Conservation (phyloP, 495 filamentous ascomycete species). For the Thermothielavioides terrestris region DNA sequence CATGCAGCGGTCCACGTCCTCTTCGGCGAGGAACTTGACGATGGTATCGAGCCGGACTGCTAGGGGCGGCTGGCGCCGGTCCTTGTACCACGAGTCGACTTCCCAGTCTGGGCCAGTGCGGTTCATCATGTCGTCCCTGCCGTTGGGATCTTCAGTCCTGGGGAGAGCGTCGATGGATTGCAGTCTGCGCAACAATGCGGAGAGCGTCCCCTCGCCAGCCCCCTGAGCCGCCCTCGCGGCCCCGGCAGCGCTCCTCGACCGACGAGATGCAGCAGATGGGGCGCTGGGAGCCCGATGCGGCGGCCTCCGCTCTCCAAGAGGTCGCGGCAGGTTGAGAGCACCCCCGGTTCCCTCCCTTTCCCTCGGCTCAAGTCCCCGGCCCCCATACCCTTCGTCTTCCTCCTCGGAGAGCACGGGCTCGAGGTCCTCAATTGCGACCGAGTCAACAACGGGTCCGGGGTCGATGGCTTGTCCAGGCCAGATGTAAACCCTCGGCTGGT, state of each 20-base stretch:
- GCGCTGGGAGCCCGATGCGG: not conserved
- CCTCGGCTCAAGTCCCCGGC: not conserved
- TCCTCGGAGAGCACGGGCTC: not conserved
- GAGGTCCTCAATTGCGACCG: not conserved
- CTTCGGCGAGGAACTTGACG: slow-evolving; percentile 25
- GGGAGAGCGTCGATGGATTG: not conserved
- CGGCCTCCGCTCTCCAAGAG: not conserved
- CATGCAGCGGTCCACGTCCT: slow-evolving; percentile 24
- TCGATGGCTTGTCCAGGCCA: not conserved
- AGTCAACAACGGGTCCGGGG: not conserved
- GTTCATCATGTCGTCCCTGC: not conserved
- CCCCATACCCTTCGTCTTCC: not conserved
- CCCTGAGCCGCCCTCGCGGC: not conserved
- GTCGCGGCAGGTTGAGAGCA: not conserved
- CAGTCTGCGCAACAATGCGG: not conserved
- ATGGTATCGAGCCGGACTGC: slow-evolving; percentile 17
- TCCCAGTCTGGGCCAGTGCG: slow-evolving; percentile 15
- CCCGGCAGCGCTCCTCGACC: not conserved
- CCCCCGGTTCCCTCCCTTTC: not conserved
- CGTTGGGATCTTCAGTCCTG: not conserved
- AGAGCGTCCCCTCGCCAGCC: not conserved
- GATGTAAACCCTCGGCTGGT: not conserved
- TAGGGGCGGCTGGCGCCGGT: slow-evolving; percentile 16
- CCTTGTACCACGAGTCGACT: slow-evolving; percentile 14
- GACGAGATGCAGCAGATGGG: not conserved